A percentile compares a stretch with the other conserved stretches of the same genome.
Evolutionary conservation across 768 basidiomycete genomes (phyloP).

Genomic region (Termitomyces sp.): DNA sequence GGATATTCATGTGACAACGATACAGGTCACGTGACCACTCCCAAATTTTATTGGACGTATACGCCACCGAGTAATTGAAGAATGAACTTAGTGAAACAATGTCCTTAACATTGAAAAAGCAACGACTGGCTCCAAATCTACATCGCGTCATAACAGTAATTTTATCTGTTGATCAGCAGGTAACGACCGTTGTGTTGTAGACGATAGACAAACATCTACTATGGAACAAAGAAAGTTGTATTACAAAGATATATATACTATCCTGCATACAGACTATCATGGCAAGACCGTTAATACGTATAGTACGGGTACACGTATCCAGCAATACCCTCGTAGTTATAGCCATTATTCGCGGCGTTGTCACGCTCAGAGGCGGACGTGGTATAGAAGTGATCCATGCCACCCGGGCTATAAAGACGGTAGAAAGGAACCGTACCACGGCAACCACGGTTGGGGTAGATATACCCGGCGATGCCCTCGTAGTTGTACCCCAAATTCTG

Average conservation of each 20-base stretch:
- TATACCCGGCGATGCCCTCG: constrained; percentile 16
- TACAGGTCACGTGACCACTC: constrained; percentile 7
- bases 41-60: background rate
- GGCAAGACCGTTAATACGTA: background rate
- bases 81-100: too few relatives aligned
- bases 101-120: background rate
- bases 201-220: background rate
- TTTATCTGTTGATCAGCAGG: background rate
- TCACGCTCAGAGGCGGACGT: constrained; percentile 11
- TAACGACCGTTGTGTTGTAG: background rate
- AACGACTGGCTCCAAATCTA: background rate
- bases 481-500: constrained; percentile 8
- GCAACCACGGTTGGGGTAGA: constrained; percentile 6
- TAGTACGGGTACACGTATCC: constrained; percentile 6
- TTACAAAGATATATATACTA: background rate
- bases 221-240: background rate
- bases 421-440: constrained; percentile 14
- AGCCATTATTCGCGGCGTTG: background rate
- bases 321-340: constrained; percentile 7
- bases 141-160: too few relatives aligned
- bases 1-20: constrained; percentile 2
- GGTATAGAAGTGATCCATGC: constrained; percentile 20
- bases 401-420: constrained; percentile 12
- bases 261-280: background rate
- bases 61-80: background rate